These are phyloP conservation scores for Phaeophleospora eucalypticola DNA, from an alignment of 2,329 filamentous ascomycete genomes.

Conservation along the genomic window DNA sequence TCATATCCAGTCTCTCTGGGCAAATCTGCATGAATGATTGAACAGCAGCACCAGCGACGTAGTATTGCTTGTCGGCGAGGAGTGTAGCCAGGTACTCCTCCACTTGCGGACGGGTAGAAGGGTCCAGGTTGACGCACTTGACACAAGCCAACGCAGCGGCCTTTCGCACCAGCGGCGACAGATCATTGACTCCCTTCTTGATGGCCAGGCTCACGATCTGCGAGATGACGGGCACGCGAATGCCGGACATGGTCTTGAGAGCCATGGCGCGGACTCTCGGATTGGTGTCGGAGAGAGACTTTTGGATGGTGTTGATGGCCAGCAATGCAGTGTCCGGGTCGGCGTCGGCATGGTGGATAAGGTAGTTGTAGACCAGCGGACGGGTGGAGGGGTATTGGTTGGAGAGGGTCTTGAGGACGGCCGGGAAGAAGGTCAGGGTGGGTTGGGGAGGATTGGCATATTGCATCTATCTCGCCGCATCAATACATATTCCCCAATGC, in stretches of 20 bases:
- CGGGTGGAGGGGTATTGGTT: conserved; percentile 92
- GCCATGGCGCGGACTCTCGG: conserved; percentile 88
- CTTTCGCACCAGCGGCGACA: conserved; percentile 90
- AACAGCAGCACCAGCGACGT: conserved; percentile 91
- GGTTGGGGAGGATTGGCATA: conserved; percentile 84
- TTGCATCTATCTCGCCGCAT: conserved; percentile 67
- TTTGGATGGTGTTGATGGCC: conserved; percentile 98
- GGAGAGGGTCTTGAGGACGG: conserved; percentile 95
- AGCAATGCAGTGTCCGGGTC: conserved; percentile 93
- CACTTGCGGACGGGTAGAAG: conserved; percentile 76
- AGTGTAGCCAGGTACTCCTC: conserved; percentile 74
- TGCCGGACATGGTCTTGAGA: conserved; percentile 93
- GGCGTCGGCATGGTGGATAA: conserved; percentile 92
- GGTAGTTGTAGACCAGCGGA: conserved; percentile 97
- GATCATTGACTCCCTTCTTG: conserved; percentile 87
- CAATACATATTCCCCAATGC: no score
- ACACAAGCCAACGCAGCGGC: conserved; percentile 90
- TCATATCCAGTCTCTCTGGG: conserved; percentile 77
- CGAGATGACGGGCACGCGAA: conserved; percentile 94
- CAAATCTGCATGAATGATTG: conserved; percentile 85
- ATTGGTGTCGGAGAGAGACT: conserved; percentile 88
- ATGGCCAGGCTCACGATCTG: conserved; percentile 96
- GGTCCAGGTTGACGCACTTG: conserved; percentile 91
- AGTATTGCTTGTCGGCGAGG: conserved; percentile 88
- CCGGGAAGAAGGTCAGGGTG: conserved; percentile 91